These are phyloP conservation scores for Ophiostoma tasmaniense DNA, from an alignment of 2,329 filamentous ascomycete genomes.

Conservation along the genomic window DNA sequence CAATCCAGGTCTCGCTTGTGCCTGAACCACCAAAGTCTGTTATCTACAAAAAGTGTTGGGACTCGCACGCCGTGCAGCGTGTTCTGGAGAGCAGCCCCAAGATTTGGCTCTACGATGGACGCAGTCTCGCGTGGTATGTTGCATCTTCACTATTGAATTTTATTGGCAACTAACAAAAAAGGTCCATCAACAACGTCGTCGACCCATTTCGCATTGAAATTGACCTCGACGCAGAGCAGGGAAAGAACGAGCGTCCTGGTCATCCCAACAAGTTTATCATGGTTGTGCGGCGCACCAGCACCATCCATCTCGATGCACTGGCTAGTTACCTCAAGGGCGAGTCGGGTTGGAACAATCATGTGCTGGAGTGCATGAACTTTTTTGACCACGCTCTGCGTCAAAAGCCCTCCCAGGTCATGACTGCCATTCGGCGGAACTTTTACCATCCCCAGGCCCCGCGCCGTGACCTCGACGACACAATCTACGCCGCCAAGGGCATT, in stretches of 20 bases:
- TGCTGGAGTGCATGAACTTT: constrained; percentile 76
- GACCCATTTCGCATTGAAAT: constrained; percentile 48
- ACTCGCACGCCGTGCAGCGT: constrained; percentile 50
- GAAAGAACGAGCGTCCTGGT: constrained; percentile 26
- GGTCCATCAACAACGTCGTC: constrained; percentile 33
- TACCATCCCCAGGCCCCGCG: constrained; percentile 51
- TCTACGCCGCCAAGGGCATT: constrained; percentile 75
- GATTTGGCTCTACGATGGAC: constrained; percentile 63
- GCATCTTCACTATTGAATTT: neutral
- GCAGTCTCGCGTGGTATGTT: constrained; percentile 73
- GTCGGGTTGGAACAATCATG: constrained; percentile 52
- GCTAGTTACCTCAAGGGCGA: constrained; percentile 55
- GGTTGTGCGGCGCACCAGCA: constrained; percentile 55
- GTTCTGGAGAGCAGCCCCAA: constrained; percentile 40
- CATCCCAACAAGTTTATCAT: constrained; percentile 47
- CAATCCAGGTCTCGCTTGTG: constrained; percentile 54
- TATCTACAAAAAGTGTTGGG: constrained; percentile 70
- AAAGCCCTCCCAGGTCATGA: constrained; percentile 58
- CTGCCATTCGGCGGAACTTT: constrained; percentile 73
- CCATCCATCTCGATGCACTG: constrained; percentile 59
- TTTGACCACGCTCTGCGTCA: constrained; percentile 83
- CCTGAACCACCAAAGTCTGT: constrained; percentile 52
- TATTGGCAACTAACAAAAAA: constrained; percentile 14
- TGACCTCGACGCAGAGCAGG: constrained; percentile 62
- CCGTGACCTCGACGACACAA: constrained; percentile 45